Evolutionary conservation across 1,284 basidiomycete genomes (phyloP).

Genomic region (Marasmius oreades): DNA sequence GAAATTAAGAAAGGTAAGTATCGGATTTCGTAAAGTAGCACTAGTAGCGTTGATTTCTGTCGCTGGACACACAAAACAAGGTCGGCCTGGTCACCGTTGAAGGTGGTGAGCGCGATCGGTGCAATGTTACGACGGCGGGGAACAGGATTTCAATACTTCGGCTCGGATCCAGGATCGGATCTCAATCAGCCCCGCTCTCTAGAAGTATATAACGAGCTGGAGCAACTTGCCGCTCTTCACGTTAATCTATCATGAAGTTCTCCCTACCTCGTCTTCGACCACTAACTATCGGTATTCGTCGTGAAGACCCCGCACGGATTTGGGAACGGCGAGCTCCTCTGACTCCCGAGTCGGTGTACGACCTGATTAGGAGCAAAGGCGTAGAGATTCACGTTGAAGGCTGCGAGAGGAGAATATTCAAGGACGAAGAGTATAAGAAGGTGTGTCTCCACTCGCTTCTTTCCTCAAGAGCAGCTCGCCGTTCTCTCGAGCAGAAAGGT

Average conservation of each 20-base stretch:
- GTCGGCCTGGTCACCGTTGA: no score
- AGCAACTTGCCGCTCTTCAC: background rate
- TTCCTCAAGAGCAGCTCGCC: background rate
- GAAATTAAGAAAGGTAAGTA: no score
- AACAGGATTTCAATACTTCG: background rate
- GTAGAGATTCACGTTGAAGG: conserved; percentile 73
- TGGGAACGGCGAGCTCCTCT: conserved; percentile 89
- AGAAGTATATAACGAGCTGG: background rate
- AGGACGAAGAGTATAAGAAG: conserved; percentile 58
- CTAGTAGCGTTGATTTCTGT: no score
- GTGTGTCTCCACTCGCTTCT: conserved; percentile 35
- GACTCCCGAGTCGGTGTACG: conserved; percentile 68
- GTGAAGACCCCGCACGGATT: conserved; percentile 76
- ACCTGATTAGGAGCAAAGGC: conserved; percentile 51
- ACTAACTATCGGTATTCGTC: conserved; percentile 56
- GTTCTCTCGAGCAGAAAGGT: background rate
- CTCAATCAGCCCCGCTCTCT: background rate
- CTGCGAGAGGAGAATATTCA: conserved; percentile 74
- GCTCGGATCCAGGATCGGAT: background rate
- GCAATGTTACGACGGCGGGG: background rate
- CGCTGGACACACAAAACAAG: no score
- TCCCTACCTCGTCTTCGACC: conserved; percentile 8
- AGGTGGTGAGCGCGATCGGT: background rate
- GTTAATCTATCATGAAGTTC: conserved; percentile 2
- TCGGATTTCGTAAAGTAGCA: no score